Evolutionary conservation across 495 filamentous ascomycete genomes (phyloP).

Genomic region (Penicillium crystallinum): DNA sequence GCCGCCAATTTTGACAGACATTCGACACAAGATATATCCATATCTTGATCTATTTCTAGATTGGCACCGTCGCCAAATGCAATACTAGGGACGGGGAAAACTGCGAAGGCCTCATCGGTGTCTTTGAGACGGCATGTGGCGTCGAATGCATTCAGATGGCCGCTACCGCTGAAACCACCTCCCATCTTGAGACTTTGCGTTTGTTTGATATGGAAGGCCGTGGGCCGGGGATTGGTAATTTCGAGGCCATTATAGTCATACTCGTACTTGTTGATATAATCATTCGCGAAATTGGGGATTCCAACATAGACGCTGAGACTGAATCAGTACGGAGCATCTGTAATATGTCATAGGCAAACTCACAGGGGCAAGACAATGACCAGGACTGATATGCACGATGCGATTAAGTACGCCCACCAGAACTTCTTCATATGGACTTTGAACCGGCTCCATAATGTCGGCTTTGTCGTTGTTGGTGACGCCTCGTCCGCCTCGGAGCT

Average conservation of each 20-base stretch:
- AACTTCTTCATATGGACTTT: slow-evolving; percentile 27
- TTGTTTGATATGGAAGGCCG: slow-evolving; percentile 22
- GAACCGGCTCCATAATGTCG: slow-evolving; percentile 21
- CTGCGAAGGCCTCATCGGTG: slow-evolving; percentile 15
- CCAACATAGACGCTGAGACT: slow-evolving; percentile 26
- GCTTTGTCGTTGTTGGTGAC: slow-evolving; percentile 5
- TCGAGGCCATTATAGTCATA: slow-evolving; percentile 19
- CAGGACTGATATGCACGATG: slow-evolving; percentile 15
- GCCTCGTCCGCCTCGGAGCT: slow-evolving; percentile 12
- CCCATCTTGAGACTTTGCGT: slow-evolving; percentile 15
- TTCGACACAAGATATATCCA: slow-evolving; percentile 25
- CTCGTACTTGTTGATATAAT: slow-evolving; percentile 26
- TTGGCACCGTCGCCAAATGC: slow-evolving; percentile 13
- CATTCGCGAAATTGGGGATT: slow-evolving; percentile 24
- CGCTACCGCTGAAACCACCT: slow-evolving; percentile 25
- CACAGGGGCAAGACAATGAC: slow-evolving; percentile 26
- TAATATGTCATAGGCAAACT: neutral
- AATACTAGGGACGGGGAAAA: slow-evolving; percentile 20
- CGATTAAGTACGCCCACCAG: slow-evolving; percentile 30
- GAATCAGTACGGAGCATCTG: neutral
- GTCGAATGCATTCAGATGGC: slow-evolving; percentile 24
- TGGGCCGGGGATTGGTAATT: slow-evolving; percentile 22
- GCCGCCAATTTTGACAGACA: slow-evolving; percentile 23
- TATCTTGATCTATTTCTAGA: slow-evolving; percentile 25
- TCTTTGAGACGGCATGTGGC: slow-evolving; percentile 15